Evolutionary conservation across 139 green algal genomes (phyloP).

Genomic region (Picochlorum sp.): DNA sequence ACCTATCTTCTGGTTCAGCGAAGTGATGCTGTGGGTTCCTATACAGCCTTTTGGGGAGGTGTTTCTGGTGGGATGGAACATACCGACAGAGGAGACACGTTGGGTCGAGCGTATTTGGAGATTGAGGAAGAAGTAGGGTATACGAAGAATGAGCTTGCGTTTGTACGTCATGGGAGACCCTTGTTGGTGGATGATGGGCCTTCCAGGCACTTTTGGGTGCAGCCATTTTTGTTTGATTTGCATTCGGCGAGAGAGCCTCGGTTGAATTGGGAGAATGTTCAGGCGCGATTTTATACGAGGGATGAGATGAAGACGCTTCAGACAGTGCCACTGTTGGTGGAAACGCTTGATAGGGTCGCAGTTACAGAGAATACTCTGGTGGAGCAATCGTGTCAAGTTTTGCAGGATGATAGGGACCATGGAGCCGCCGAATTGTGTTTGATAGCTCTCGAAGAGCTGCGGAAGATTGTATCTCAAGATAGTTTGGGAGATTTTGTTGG

Average conservation of each 20-base stretch:
- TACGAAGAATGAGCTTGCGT: not conserved
- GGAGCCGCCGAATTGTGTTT: not conserved
- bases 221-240: not conserved
- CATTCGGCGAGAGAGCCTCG: not conserved
- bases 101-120: not conserved
- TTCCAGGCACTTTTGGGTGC: not conserved
- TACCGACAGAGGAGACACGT: not conserved
- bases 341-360: not conserved
- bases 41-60: not conserved
- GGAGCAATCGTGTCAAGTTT: not conserved
- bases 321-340: not conserved
- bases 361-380: not conserved
- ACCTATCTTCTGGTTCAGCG: not conserved
- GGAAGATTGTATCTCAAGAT: not conserved
- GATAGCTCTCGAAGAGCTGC: not conserved
- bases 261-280: constrained; percentile 4
- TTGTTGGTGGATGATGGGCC: not conserved
- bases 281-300: not conserved
- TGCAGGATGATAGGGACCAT: not conserved
- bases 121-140: constrained; percentile 4
- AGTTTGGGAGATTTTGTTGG: not conserved
- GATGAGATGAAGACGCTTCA: not conserved
- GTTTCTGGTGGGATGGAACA: not conserved
- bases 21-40: not conserved
- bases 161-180: not conserved